These are phyloP conservation scores for Nakazawaea pomicola DNA, from an alignment of 805 yeast genomes.

Conservation along the genomic window DNA sequence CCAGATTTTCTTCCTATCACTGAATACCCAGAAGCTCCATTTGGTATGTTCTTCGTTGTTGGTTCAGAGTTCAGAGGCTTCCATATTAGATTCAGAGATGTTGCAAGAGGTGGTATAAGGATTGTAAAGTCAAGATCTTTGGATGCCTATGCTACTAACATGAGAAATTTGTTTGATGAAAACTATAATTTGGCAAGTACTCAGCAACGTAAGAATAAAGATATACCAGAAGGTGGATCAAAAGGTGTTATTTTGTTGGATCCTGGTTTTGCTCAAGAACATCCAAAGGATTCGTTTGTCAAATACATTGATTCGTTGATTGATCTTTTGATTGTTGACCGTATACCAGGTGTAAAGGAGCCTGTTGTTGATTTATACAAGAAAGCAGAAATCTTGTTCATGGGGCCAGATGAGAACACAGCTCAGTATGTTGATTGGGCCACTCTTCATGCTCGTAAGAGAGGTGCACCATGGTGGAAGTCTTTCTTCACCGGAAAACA, in stretches of 20 bases:
- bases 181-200: constrained; percentile 94
- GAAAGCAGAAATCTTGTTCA: constrained; percentile 83
- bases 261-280: constrained; percentile 69
- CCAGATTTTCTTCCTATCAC: constrained; percentile 78
- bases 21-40: constrained; percentile 92
- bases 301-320: constrained; percentile 90
- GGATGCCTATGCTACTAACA: constrained; percentile 82
- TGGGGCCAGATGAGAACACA: constrained; percentile 99
- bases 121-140: constrained; percentile 81
- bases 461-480: constrained; percentile 98
- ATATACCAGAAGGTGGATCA: constrained; percentile 98
- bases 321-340: constrained; percentile 71
- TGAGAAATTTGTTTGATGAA: constrained; percentile 89
- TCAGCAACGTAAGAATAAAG: constrained; percentile 95
- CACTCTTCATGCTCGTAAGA: constrained; percentile 80
- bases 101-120: constrained; percentile 97
- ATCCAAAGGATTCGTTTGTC: constrained; percentile 80
- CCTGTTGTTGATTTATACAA: constrained; percentile 79
- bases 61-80: constrained; percentile 97
- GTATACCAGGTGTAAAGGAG: constrained; percentile 73
- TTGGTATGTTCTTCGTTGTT: constrained; percentile 91
- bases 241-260: constrained; percentile 89
- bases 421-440: constrained; percentile 98
- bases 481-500: constrained; percentile 94
- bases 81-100: constrained; percentile 95